Conservation (phyloP, 2,329 filamentous ascomycete species). For the Calcarisporium arbuscula region DNA sequence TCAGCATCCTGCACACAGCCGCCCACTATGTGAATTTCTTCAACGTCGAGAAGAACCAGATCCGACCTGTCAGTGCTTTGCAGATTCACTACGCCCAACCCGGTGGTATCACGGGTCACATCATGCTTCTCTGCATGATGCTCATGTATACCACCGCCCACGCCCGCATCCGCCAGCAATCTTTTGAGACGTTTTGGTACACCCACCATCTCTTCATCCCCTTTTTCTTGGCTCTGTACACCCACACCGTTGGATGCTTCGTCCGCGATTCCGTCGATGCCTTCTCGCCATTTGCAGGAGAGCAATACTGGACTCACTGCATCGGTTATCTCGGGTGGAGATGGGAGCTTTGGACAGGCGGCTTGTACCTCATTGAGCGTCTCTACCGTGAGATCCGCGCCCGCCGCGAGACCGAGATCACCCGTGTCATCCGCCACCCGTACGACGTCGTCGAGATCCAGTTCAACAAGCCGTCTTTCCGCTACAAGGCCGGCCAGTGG, state of each 20-base stretch:
- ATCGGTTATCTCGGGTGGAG: slow-evolving; percentile 95
- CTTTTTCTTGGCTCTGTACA: slow-evolving; percentile 89
- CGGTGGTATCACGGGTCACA: slow-evolving; percentile 88
- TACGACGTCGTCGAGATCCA: slow-evolving; percentile 98
- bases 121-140: slow-evolving; percentile 99
- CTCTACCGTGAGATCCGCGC: slow-evolving; percentile 87
- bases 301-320: slow-evolving; percentile 83
- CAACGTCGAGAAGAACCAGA: slow-evolving; percentile 82
- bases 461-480: slow-evolving; percentile 93
- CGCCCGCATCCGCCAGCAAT: slow-evolving; percentile 88
- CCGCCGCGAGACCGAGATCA: slow-evolving; percentile 78
- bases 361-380: slow-evolving; percentile 79
- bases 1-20: slow-evolving; percentile 67
- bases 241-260: slow-evolving; percentile 93
- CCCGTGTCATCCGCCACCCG: slow-evolving; percentile 89
- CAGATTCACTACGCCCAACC: slow-evolving; percentile 88
- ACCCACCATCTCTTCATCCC: slow-evolving; percentile 98
- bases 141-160: slow-evolving; percentile 97
- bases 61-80: slow-evolving; percentile 73
- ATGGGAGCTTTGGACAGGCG: slow-evolving; percentile 87
- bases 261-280: slow-evolving; percentile 71
- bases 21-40: slow-evolving; percentile 98
- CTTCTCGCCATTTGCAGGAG: slow-evolving; percentile 78
- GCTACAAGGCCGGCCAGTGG: slow-evolving; percentile 98
- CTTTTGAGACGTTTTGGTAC: slow-evolving; percentile 99